A percentile compares a stretch with the other conserved stretches of the same genome.
Evolutionary conservation across 345 rosid genomes (phyloP).

Genomic region (Camelina laxa): DNA sequence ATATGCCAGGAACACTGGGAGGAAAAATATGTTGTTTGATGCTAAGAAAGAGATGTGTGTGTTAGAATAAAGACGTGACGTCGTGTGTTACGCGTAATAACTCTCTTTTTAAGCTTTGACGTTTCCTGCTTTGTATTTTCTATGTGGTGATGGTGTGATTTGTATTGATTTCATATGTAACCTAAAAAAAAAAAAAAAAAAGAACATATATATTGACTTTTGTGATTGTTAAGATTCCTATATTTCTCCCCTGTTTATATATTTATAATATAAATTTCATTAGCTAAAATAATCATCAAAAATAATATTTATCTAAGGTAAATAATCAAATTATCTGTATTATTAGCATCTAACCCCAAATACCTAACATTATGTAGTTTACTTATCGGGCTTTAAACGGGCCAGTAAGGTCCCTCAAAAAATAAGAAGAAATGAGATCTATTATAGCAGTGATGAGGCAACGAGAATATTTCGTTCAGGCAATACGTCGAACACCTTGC

Average conservation of each 20-base stretch:
- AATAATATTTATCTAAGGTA: too few relatives aligned
- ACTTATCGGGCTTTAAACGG: constrained; percentile 10
- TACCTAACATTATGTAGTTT: neutral
- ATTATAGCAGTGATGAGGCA: constrained; percentile 38
- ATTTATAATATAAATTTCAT: neutral
- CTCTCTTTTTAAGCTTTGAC: constrained; percentile 32
- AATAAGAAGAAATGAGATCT: constrained; percentile 25
- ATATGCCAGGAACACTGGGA: constrained; percentile 1
- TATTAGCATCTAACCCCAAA: neutral
- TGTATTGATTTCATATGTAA: constrained; percentile 28
- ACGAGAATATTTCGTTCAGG: constrained; percentile 45
- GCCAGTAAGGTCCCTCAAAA: neutral
- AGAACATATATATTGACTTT: constrained; percentile 20
- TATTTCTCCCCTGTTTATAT: neutral
- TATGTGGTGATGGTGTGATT: constrained; percentile 23
- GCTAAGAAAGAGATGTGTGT: constrained; percentile 39
- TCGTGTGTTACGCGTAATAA: constrained; percentile 25
- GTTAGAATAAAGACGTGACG: constrained; percentile 31
- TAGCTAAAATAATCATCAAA: neutral
- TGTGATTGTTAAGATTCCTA: constrained; percentile 3
- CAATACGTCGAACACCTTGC: constrained; percentile 61
- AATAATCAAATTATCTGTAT: too few relatives aligned
- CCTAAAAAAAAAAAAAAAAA: neutral
- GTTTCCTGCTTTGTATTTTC: constrained; percentile 26
- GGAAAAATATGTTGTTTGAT: neutral